Evolutionary conservation across 169 alveolate genomes (phyloP), one percentile per base, ranked within the genome.

Genomic region (Cryptosporidium felis): DNA sequence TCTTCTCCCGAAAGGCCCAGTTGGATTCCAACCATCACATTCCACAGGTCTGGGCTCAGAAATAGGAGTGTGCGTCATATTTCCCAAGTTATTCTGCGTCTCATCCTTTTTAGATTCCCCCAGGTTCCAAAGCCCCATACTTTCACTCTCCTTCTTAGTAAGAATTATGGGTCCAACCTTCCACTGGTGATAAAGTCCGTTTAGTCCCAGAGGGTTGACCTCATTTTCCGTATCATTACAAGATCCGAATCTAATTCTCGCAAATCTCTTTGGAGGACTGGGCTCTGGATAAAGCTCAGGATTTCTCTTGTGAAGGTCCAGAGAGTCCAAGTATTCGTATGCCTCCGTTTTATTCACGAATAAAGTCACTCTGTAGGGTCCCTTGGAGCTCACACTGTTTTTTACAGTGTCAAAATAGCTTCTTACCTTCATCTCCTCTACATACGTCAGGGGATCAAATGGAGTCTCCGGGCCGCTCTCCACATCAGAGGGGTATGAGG

Each of bases 21-120:
- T 88, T 16, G 93, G 92, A 36, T 85, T 88, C 61, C 90, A 90
- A 23, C 93, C 93, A 45, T 88, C 93, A 28, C 93, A 90, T 62
- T 80, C 91, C 41, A 91, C 88, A 12, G 89, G 91, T 49, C 81
- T 88, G 5, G 89, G 91, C 16, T 16, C 65, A 8, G 91, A 82
- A 5, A 88, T 41, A 3, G 80, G 66, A 18, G 46, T 82, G 28
- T 81, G 80, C 28, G 53, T 60, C 93, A 88, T 82, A 21, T 8
- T 41, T 16, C 3, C 45, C 9, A 10, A 6, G 10, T 42, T 18
- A 5, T 40, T 61, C 16, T 1, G n/a, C n/a, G 45, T 44, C 47
- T 79, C 80, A 36, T 59, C 81, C 21, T 14, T 62, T 28, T 40
- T 80, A 38, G 47, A 59, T 53, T 80, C 91, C 14, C 28, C 66